Evolutionary conservation across 176 grass and related monocot species (phyloP).

Genomic region (Oryza longistaminata): DNA sequence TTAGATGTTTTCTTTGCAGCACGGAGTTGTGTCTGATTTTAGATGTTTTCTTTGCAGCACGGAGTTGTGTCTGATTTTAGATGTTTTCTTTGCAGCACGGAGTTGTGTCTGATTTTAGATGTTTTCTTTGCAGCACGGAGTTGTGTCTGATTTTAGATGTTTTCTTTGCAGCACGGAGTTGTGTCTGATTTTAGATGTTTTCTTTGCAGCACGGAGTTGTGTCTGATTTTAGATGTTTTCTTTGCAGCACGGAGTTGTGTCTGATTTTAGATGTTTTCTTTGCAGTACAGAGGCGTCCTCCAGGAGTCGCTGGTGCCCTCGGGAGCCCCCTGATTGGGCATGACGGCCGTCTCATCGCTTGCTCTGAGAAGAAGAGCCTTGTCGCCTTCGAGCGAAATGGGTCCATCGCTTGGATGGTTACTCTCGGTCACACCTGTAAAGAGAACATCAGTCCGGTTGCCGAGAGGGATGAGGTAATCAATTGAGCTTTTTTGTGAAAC

Average conservation of each 20-base stretch:
- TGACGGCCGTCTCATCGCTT: constrained; percentile 58
- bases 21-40: not conserved
- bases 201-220: no score
- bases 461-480: constrained; percentile 52
- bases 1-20: not conserved
- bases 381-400: constrained; percentile 60
- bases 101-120: no score
- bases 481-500: not conserved
- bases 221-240: not conserved
- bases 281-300: constrained; percentile 25
- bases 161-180: constrained; percentile 41
- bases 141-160: not conserved
- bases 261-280: not conserved
- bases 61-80: not conserved
- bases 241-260: constrained; percentile 32
- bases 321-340: constrained; percentile 41
- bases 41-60: constrained; percentile 37
- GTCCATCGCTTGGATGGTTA: constrained; percentile 55
- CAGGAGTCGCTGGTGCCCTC: constrained; percentile 30
- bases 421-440: constrained; percentile 51
- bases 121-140: not conserved
- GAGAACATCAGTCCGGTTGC: constrained; percentile 42
- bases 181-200: no score
- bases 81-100: no score
- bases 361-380: constrained; percentile 61